Base-by-base conservation (phyloP, 371 early-diverging fungal genomes). In the Entomophthora muscae region DNA sequence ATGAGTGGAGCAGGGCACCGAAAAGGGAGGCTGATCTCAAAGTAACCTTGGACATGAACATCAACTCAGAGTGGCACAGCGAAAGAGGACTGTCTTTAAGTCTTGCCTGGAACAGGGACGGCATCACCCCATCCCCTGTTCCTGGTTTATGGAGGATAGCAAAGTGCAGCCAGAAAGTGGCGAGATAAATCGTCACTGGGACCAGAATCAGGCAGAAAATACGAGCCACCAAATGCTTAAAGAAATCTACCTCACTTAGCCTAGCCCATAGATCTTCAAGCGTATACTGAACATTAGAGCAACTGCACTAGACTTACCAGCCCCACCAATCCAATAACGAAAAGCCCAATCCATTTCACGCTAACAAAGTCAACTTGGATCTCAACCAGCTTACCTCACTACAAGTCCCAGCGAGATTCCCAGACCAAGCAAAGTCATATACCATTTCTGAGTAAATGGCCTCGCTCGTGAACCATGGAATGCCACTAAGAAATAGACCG, bases 201-300 rank as follows among this genome's bases (percentile, higher is more conserved):
- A 95, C 59, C 1, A 79, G 55, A 51, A 98, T 84, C 58, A 98
- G 73, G 65, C 79, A 84, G 53, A 88, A 13, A 0, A 78, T 79
- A 1, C 88, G 72, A n/a, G 85, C 78, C 3, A 69, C 21, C 30
- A 84, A 78, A 56, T 88, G 88, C 12, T 26, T 13, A 22, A 26
- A 10, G 26, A 52, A 62, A 21, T 23, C 7, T 27, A n/a, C 21
- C 60, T 95, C 90, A 1, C 94, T 95, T 61, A 93, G 78, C 72
- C 90, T 79, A 26, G 90, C 83, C 87, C 92, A 98, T 10, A 99
- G 78, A 57, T 95, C 94, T 57, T 91, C 86, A 21, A 98, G 73
- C 0, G 98, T 98, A 70, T 92, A 87, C 72, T 78, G n/a, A n/a
- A n/a, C n/a, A n/a, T n/a, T n/a, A n/a, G n/a, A n/a, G n/a, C n/a